A percentile compares a stretch with the other conserved stretches of the same genome.
phyloP scores from a whole-genome alignment of 306 rosid species.

The Prunus mongolica region DNA sequence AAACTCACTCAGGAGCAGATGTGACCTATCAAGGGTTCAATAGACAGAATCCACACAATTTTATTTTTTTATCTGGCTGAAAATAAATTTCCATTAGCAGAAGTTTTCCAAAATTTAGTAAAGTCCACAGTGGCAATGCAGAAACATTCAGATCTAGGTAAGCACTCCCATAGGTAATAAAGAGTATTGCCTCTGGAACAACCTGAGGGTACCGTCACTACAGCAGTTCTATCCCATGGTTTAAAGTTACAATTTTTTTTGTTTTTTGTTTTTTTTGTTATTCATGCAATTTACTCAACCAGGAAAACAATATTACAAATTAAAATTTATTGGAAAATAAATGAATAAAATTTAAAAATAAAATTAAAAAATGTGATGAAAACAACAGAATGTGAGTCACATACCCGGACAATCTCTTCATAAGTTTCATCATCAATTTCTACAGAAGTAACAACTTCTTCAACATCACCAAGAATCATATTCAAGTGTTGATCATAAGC shows the following conservation, averaged over 20 bases:
- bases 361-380: background rate
- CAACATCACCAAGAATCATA: conserved; percentile 99
- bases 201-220: background rate
- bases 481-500: conserved; percentile 99
- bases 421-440: conserved; percentile 98
- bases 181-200: background rate
- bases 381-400: conserved; percentile 14
- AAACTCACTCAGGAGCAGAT: background rate
- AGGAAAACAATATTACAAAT: background rate
- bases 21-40: background rate
- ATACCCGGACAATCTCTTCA: conserved; percentile 99
- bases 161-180: background rate
- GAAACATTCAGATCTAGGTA: background rate
- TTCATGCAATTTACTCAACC: background rate
- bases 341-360: too few species aligned
- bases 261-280: background rate
- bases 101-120: background rate
- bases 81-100: background rate
- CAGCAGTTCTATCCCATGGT: background rate
- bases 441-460: conserved; percentile 84
- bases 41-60: background rate
- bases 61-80: too few species aligned
- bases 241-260: background rate
- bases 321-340: background rate
- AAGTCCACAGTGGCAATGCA: background rate